Base-by-base conservation (phyloP, 768 basidiomycete genomes). In the Leucocoprinus birnbaumii region DNA sequence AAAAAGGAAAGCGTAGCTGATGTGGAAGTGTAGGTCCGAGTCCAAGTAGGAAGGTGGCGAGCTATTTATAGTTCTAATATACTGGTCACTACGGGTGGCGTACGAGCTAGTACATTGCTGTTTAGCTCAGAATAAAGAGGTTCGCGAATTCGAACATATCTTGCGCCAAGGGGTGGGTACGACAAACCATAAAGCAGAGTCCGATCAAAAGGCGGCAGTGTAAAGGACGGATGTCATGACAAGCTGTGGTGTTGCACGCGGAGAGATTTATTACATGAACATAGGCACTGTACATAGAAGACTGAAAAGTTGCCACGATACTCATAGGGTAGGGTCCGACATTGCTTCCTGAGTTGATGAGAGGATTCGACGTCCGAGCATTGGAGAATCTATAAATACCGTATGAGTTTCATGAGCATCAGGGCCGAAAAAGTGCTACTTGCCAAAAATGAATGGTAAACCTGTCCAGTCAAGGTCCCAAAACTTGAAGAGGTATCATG, bases 321-420 rank as follows among this genome's bases (percentile, higher is more conserved):
- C 31, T 31, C 5, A 31, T 5, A 31, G 11, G 31, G 31, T 31
- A 31, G 11, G 31, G 11, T 11, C 31, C 5, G 35, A 37, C 52
- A 53, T 27, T 34, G 52, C 44, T 34, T 38, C 24, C 37, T n/a
- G n/a, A n/a, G n/a, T n/a, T n/a, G n/a, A n/a, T n/a, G n/a, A n/a
- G n/a, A n/a, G n/a, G n/a, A n/a, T n/a, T n/a, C n/a, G n/a, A n/a
- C n/a, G n/a, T n/a, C n/a, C n/a, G n/a, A n/a, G n/a, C n/a, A n/a
- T 34, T 43, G 40, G 53, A 19, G 34, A 24, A 31, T 22, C 48
- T 42, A 48, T 42, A 35, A 22, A 55, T 48, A 26, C 8, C 13
- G 38, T 18, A 42, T 49, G 41, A 24, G 54, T 49, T 55, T 55
- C 54, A 55, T n/a, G 47, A 49, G n/a, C 13, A 55, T 55, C 53